Evolutionary conservation across 345 rosid species (phyloP).

Genomic region (Salix purpurea): DNA sequence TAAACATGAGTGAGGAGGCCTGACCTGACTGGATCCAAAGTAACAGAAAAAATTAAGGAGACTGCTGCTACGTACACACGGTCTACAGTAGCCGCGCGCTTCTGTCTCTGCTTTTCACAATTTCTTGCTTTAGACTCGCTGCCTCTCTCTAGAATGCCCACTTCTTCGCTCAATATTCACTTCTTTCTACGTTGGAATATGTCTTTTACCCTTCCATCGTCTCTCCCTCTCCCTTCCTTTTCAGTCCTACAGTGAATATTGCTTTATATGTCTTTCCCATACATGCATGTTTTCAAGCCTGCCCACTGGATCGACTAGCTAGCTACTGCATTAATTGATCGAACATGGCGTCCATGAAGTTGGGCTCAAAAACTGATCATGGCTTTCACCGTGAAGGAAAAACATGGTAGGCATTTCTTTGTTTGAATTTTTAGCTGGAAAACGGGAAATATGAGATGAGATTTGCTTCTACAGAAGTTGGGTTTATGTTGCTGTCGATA

Average conservation of each 20-base stretch:
- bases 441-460: neutral
- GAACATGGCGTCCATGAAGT: slow-evolving; percentile 73
- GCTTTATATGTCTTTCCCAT: neutral
- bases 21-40: slow-evolving; percentile 7
- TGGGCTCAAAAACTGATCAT: slow-evolving; percentile 82
- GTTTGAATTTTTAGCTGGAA: neutral
- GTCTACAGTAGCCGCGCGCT: slow-evolving; percentile 1
- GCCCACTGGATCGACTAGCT: neutral
- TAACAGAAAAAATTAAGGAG: slow-evolving; percentile 12
- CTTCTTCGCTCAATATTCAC: neutral
- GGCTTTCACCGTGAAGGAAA: slow-evolving; percentile 66
- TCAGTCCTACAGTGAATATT: neutral
- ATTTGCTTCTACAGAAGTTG: neutral
- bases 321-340: neutral
- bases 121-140: slow-evolving; percentile 24
- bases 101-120: slow-evolving; percentile 15
- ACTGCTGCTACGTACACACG: no score
- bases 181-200: neutral
- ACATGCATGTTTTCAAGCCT: neutral
- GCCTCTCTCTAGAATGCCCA: neutral
- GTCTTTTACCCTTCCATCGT: neutral
- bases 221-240: neutral
- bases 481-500: neutral
- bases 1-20: neutral
- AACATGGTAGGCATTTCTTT: slow-evolving; percentile 38